A percentile compares a stretch with the other conserved stretches of the same genome.
phyloP scores from a whole-genome alignment of 2,329 filamentous ascomycete species.

The Apiospora saccharicola region DNA sequence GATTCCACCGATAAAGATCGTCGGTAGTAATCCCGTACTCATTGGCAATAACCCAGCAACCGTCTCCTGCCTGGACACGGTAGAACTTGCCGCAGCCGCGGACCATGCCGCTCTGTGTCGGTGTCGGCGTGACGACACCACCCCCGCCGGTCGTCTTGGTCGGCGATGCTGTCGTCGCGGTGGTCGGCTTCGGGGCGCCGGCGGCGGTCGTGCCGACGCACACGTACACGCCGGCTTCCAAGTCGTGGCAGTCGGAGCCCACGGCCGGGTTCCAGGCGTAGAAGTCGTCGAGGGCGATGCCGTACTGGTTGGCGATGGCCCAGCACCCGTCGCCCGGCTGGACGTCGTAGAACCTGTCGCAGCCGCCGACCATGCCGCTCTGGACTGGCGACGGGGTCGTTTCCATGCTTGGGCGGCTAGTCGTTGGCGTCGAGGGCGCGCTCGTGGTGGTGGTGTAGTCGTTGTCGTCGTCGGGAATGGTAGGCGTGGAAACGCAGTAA shows the following conservation, averaged over 20 bases:
- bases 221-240: neutral
- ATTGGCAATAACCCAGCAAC: too few relatives aligned
- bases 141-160: too few relatives aligned
- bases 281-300: conserved; percentile 17
- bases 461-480: too few relatives aligned
- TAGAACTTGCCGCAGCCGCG: too few relatives aligned
- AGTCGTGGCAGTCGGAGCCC: neutral
- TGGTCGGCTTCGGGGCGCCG: too few relatives aligned
- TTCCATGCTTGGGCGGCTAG: neutral
- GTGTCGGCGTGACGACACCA: too few relatives aligned
- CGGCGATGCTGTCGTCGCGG: too few relatives aligned
- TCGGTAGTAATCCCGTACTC: too few relatives aligned
- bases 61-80: too few relatives aligned
- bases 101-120: too few relatives aligned
- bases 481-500: too few relatives aligned
- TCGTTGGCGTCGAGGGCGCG: neutral
- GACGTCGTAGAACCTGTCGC: conserved; percentile 26
- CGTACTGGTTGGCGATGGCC: neutral
- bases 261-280: conserved; percentile 25
- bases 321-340: conserved; percentile 7
- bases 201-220: neutral
- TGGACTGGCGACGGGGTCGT: conserved; percentile 21
- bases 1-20: too few relatives aligned
- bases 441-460: neutral
- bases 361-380: conserved; percentile 22